These are phyloP conservation scores for Adansonia madagascariensis DNA, from an alignment of 441 rosid genomes.

Conservation along the genomic window DNA sequence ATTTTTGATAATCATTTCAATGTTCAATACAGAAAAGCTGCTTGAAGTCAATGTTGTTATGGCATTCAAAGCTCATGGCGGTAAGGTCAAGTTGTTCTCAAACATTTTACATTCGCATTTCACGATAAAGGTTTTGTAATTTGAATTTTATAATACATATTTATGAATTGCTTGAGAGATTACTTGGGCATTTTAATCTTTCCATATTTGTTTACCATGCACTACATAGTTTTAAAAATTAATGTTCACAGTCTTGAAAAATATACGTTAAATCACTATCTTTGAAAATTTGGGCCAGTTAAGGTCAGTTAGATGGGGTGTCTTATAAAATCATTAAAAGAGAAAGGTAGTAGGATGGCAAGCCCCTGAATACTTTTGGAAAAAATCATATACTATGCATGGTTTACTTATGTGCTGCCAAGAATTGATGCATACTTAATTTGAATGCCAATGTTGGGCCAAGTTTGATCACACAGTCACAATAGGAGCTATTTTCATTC, in stretches of 20 bases:
- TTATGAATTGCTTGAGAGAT: constrained; percentile 8
- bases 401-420: not conserved
- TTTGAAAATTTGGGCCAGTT: not conserved
- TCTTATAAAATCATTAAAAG: not conserved
- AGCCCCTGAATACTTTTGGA: not conserved
- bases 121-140: not conserved
- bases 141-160: not conserved
- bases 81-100: not conserved
- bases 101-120: not conserved
- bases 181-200: not conserved
- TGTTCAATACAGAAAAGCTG: not conserved
- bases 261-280: not conserved
- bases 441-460: constrained; percentile 15
- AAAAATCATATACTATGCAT: not conserved
- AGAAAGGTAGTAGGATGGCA: not conserved
- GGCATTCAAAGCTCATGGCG: not conserved
- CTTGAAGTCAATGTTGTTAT: not conserved
- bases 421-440: not conserved
- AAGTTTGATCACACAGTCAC: constrained; percentile 9
- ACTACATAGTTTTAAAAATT: not conserved
- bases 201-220: constrained; percentile 1
- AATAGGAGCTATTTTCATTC: not conserved
- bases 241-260: not conserved
- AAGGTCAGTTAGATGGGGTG: not conserved
- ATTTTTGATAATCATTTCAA: not conserved